Evolutionary conservation across 345 rosid species (phyloP), one percentile per base, ranked within the genome.

Genomic region (Trapa incisa): DNA sequence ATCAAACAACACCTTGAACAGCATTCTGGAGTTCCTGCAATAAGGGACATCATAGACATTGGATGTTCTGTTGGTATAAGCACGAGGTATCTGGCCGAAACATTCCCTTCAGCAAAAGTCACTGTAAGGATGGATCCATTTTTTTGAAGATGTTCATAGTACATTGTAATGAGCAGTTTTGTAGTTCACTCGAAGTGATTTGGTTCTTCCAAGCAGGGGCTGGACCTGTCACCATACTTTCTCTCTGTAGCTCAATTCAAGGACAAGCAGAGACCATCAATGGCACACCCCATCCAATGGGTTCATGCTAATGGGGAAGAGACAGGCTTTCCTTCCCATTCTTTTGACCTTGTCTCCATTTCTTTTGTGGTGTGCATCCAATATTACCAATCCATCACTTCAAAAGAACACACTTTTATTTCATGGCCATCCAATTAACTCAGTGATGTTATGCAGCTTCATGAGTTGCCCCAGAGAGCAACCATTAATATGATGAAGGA

Each of bases 11-110:
- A 84, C 69, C 86, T 75, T 71, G 68, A 66, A 52, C 80, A 71
- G 65, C 71, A 74, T 63, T 75, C 84, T 3, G 81, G 78, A 45
- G 79, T 74, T 72, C 38, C 69, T 45, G 47, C 13, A 41, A 74
- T 80, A 39, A 56, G 71, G 65, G 85, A 76, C 71, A 76, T 86
- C 77, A 67, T 86, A 32, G 91, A 86, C 67, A 73, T 84, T 42
- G 91, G 91, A 76, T 86, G 88, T 76, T 86, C 91, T 35, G 82
- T 86, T 13, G 91, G 91, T 15, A 79, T 83, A 65, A 84, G 85
- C 75, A 82, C 88, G 9, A 68, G 79, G 65, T 77, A 43, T 71
- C 82, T 86, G 35, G 88, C 91, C 39, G 84, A 84, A 36, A 72
- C 73, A 47, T 84, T 84, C 66, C 79, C 85, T 22, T 74, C 71